Base-by-base conservation (phyloP, 805 yeast species). In the Sugiyamaella qingdaonensis region DNA sequence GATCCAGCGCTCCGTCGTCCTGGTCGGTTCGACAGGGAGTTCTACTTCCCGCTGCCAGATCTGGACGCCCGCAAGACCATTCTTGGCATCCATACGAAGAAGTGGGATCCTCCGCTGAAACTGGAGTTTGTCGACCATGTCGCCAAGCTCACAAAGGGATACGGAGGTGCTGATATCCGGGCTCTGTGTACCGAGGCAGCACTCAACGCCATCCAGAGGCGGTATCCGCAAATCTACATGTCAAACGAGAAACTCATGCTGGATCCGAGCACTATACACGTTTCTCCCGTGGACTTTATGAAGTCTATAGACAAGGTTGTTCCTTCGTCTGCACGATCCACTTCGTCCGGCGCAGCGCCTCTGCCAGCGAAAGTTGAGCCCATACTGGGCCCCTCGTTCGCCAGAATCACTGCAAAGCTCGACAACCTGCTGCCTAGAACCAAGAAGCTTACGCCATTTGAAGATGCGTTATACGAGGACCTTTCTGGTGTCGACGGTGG, bases 1-100 rank as follows among this genome's bases (percentile, higher is more conserved):
- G 99, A 94, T 69, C 97, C 99, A 1, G 99, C 99, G 0, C 75
- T 94, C 54, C 79, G 99, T 64, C 79, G 99, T 62, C 99, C 99
- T 0, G 99, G 99, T 1, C 78, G 99, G 68, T 94, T 94, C 64
- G 99, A 94, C 67, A 79, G 99, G 59, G 99, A 94, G 67, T 94
- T 94, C 67, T 94, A 88, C 68, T 94, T 94, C 75, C 96, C 98
- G 3, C 73, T 94, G 51, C 99, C 99, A 0, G 95, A 89, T 64
- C 62, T 79, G 4, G 78, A 79, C 31, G 89, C 97, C 2, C 78
- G 99, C 58, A 79, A 79, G 55, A 83, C 86, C 58, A 94, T 94
- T 55, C 70, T 94, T 42, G 70, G 78, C 50, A 94, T 94, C 58
- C 97, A 94, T 64, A 94, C 97, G 19, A 80, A 79, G 57, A 86